Base-by-base conservation (phyloP, 2,329 filamentous ascomycete species). In the Colletotrichum cordylinicola region DNA sequence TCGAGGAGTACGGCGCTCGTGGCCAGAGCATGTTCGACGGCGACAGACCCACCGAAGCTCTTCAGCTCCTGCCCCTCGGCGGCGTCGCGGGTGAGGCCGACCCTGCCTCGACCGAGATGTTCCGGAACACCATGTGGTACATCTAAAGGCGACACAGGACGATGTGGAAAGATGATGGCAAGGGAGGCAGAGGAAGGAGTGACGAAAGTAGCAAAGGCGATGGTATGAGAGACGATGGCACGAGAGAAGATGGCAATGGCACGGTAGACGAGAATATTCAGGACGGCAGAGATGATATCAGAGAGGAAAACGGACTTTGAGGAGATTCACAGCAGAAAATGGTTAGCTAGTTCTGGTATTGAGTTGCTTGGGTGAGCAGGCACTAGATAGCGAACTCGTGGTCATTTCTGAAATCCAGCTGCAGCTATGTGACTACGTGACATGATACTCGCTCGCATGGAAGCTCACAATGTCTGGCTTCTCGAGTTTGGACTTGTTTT, bases 101-200 rank as follows among this genome's bases (percentile, higher is more conserved):
- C 13, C 76, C 78, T 6, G 58, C 80, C 21, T 27, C 37, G 16
- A 24, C 81, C 7, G 84, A 8, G 70, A 80, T 69, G 74, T 74
- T 86, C 80, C 80, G 81, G 24, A 68, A 79, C 29, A 87, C 86
- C 9, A 87, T 87, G 86, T 88, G 86, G 86, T 88, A 83, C 78
- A 87, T 88, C 67, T 88, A 79, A 78, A 21, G 16, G 31, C 58
- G 21, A 61, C 31, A n/a, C 16, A 35, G 58, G 58, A 61, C 24
- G 18, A 61, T 35, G 29, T 24, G 31, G 9, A 13, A 61, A 12
- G 29, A 35, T 21, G 29, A 35, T 35, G 18, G 58, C 2, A 31
- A 31, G 18, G 29, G 21, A 10, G 58, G 31, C 27, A 21, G 31
- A 37, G 29, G 31, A 24, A 21, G 58, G 18, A 6, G 6, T 12